phyloP scores from a whole-genome alignment of 1,284 basidiomycete species.

The Leccinum subrobustum region DNA sequence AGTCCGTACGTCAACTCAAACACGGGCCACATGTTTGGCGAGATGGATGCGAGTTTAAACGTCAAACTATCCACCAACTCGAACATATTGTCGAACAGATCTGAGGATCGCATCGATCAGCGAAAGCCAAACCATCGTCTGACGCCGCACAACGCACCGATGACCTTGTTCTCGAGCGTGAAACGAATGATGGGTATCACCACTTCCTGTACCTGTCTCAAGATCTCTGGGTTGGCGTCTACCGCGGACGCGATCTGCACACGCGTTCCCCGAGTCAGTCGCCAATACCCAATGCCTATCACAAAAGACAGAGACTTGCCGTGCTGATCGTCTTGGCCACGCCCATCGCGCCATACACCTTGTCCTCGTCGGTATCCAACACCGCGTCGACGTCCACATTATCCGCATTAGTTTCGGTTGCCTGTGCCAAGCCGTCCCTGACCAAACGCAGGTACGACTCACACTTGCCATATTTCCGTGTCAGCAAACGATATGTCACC shows the following conservation, averaged over 20 bases:
- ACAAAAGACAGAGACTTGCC: slow-evolving; percentile 38
- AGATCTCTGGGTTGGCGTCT: slow-evolving; percentile 73
- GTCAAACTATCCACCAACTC: slow-evolving; percentile 85
- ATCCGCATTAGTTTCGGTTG: slow-evolving; percentile 43
- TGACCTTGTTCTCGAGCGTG: slow-evolving; percentile 72
- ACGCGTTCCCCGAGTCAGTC: neutral
- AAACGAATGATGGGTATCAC: slow-evolving; percentile 77
- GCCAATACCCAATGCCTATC: neutral
- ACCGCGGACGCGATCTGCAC: slow-evolving; percentile 67
- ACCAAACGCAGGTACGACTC: slow-evolving; percentile 81
- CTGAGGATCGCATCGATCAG: slow-evolving; percentile 37
- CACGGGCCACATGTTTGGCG: slow-evolving; percentile 83
- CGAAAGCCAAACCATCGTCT: neutral
- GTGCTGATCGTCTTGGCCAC: slow-evolving; percentile 79
- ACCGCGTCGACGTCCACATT: slow-evolving; percentile 51
- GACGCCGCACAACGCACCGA: slow-evolving; percentile 48
- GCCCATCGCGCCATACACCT: slow-evolving; percentile 83
- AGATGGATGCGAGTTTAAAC: slow-evolving; percentile 78
- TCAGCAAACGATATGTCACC: neutral
- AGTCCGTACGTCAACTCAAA: slow-evolving; percentile 81
- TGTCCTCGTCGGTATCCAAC: slow-evolving; percentile 71
- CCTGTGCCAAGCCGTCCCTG: slow-evolving; percentile 59
- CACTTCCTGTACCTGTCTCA: slow-evolving; percentile 79
- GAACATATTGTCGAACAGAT: slow-evolving; percentile 87
- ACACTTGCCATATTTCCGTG: slow-evolving; percentile 45